Evolutionary conservation across 1,284 basidiomycete genomes (phyloP), one percentile per base, ranked within the genome.

Genomic region (Caloboletus inedulis): DNA sequence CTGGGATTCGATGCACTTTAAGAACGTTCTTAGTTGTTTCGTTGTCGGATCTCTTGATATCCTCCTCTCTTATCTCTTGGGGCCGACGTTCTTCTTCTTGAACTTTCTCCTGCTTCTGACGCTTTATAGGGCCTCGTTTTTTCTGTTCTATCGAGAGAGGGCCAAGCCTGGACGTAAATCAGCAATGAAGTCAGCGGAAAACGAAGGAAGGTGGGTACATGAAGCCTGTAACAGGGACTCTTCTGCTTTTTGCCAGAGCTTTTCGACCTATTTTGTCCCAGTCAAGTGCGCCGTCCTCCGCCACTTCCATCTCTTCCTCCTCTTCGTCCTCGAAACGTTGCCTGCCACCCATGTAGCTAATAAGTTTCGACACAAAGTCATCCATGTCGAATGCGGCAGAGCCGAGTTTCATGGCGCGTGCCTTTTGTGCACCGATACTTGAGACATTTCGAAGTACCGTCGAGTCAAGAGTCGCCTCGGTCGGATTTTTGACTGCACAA

Each of bases 381-480:
- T 92, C 90, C 31, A 87, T 74, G 64, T 94, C 92, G 63, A 94
- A 94, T 16, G 83, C 82, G 44, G 88, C 86, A 0, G 81, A 80
- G 49, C 89, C 89, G 1, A 89, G 84, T 68, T 89, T 91, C 80
- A 94, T 84, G n/a, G 85, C 82, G 35, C 89, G 85, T 13, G 91
- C 91, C 67, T 92, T 91, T 60, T 85, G 81, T 2, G 87, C 85
- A 51, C 84, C 78, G 62, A 87, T 78, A 52, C 78, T 81, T 6
- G 89, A 87, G 18, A 85, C 81, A 62, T 79, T 79, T 0, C 88
- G 68, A 8, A 91, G 78, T 40, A 90, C 75, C n/a, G 77, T 75
- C 0, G 90, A 89, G 67, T 92, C 89, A 7, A 91, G 77, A 1
- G 86, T 87, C 3, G 90, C 90, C 62, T 92, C 90, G 48, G 85